Evolutionary conservation across 306 rosid genomes (phyloP).

Genomic region (Glycine latifolia): DNA sequence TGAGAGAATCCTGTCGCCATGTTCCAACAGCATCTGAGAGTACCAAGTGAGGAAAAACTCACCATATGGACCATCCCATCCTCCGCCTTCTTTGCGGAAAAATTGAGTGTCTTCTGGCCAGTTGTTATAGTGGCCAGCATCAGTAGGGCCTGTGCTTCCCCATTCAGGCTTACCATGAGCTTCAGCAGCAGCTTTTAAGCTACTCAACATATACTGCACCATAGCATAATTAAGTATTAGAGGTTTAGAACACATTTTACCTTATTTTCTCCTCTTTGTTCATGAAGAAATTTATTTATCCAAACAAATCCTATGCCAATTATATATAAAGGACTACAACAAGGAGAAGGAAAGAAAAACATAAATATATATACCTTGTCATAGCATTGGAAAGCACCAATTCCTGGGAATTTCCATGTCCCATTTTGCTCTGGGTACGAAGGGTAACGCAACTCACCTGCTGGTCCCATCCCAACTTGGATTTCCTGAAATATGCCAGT

Average conservation of each 20-base stretch:
- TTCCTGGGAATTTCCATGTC: constrained; percentile 94
- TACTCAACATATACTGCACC: constrained; percentile 83
- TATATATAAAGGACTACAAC: neutral
- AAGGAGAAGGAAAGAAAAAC: neutral
- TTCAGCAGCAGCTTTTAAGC: constrained; percentile 86
- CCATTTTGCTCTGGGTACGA: constrained; percentile 95
- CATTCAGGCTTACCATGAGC: constrained; percentile 76
- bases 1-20: constrained; percentile 89
- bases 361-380: constrained; percentile 68
- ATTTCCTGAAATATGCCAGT: constrained; percentile 71
- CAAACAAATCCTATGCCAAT: neutral
- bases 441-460: constrained; percentile 96
- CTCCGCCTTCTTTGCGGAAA: constrained; percentile 91
- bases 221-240: constrained; percentile 6
- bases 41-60: constrained; percentile 95
- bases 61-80: constrained; percentile 75
- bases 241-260: neutral
- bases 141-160: constrained; percentile 99
- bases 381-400: constrained; percentile 95
- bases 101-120: constrained; percentile 97
- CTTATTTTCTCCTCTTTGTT: neutral
- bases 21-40: constrained; percentile 81
- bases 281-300: neutral
- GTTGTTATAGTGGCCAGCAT: constrained; percentile 89
- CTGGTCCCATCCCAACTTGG: constrained; percentile 99